phyloP scores from a whole-genome alignment of 345 rosid genomes.

The Noccaea caerulescens region DNA sequence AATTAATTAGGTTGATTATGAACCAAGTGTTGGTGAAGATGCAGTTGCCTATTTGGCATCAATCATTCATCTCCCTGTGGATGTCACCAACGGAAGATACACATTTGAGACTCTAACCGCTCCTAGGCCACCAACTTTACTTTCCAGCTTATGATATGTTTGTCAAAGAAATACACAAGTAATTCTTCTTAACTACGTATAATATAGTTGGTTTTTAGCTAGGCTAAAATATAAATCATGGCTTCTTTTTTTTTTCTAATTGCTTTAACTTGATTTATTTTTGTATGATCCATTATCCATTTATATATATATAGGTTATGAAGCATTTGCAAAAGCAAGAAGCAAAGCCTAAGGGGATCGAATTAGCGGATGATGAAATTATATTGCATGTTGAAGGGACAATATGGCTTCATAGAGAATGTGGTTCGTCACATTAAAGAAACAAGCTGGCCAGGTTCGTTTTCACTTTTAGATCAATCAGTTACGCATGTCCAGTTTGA shows the following conservation, averaged over 20 bases:
- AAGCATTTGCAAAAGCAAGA: constrained; percentile 76
- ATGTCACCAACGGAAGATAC: constrained; percentile 72
- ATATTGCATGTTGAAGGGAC: constrained; percentile 94
- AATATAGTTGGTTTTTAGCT: not conserved
- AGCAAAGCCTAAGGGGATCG: constrained; percentile 69
- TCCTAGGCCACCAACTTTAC: constrained; percentile 66
- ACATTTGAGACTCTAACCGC: constrained; percentile 87
- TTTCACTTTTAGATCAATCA: not conserved
- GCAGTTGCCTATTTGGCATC: constrained; percentile 81
- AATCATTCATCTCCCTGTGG: constrained; percentile 66
- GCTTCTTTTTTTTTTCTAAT: not conserved
- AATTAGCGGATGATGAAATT: constrained; percentile 80
- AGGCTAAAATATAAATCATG: not conserved
- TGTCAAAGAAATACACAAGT: constrained; percentile 77
- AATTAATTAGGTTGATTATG: constrained; percentile 66
- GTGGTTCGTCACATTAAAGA: constrained; percentile 84
- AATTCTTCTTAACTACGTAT: constrained; percentile 21
- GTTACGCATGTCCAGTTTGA: not conserved
- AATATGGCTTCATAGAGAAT: constrained; percentile 71
- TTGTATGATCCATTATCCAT: not conserved
- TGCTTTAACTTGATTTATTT: not conserved
- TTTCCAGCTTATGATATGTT: constrained; percentile 82
- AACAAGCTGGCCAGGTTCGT: constrained; percentile 89
- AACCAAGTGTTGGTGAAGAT: constrained; percentile 77
- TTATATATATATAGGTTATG: constrained; percentile 55